Evolutionary conservation across 2,329 filamentous ascomycete genomes (phyloP).

Genomic region (Colletotrichum somersetense): DNA sequence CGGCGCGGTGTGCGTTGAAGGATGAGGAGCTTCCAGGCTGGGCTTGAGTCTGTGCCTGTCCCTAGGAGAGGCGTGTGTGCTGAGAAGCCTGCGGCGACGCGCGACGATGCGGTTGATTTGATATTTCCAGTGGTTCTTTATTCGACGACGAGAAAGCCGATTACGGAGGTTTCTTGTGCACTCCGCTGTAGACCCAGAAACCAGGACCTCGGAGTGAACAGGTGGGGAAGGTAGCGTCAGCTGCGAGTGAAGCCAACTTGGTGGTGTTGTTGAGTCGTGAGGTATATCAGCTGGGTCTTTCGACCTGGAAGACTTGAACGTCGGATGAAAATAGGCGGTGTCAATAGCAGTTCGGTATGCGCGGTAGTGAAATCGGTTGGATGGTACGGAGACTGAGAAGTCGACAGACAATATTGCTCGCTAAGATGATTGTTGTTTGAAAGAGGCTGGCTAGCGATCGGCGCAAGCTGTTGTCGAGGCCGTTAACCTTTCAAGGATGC

Average conservation of each 20-base stretch:
- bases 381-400: background rate
- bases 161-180: constrained; percentile 99
- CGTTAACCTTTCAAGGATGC: constrained; percentile 17
- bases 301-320: constrained; percentile 28
- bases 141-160: constrained; percentile 58
- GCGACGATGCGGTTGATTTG: background rate
- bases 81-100: constrained; percentile 18
- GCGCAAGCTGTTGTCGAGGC: constrained; percentile 1
- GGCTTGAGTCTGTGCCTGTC: constrained; percentile 2
- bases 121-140: background rate
- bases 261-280: constrained; percentile 66
- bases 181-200: constrained; percentile 95
- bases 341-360: background rate
- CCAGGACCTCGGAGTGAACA: constrained; percentile 93
- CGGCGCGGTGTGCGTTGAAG: constrained; percentile 38
- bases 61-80: constrained; percentile 14
- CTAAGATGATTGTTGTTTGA: background rate
- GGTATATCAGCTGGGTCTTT: constrained; percentile 38
- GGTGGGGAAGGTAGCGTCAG: constrained; percentile 78
- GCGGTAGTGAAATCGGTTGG: too few relatives aligned
- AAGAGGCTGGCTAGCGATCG: background rate
- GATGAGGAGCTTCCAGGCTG: constrained; percentile 28
- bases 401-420: background rate
- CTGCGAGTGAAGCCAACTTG: constrained; percentile 94
- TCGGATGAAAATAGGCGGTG: background rate